Conservation (phyloP, 2,329 filamentous ascomycete species). For the Paecilomyces sp. region DNA sequence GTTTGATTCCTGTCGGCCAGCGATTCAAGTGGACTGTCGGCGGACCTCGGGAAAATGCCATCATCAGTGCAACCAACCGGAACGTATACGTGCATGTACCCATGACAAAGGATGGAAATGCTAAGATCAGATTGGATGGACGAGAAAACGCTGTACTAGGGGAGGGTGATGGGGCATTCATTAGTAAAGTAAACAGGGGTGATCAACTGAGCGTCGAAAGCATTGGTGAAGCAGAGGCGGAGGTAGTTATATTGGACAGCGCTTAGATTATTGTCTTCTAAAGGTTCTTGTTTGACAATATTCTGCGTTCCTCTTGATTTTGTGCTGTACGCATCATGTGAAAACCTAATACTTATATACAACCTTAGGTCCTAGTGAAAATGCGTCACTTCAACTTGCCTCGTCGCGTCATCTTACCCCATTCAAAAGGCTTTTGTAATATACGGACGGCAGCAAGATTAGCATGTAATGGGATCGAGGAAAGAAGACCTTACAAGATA, state of each 20-base stretch:
- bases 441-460: too few species aligned
- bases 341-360: too few species aligned
- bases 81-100: conserved; percentile 77
- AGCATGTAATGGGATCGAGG: too few species aligned
- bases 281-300: too few species aligned
- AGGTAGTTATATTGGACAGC: conserved; percentile 62
- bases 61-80: conserved; percentile 39
- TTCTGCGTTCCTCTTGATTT: too few species aligned
- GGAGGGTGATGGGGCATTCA: conserved; percentile 77
- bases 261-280: conserved; percentile 31
- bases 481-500: too few species aligned
- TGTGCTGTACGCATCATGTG: too few species aligned
- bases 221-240: conserved; percentile 60
- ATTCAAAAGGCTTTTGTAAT: too few species aligned
- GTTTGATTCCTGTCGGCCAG: conserved; percentile 59
- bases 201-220: conserved; percentile 61
- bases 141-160: conserved; percentile 58
- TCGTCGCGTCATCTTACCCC: too few species aligned
- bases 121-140: conserved; percentile 62
- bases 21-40: conserved; percentile 69
- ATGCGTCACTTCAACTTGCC: too few species aligned
- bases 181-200: conserved; percentile 57
- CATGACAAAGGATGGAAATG: conserved; percentile 68
- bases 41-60: conserved; percentile 23
- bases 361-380: too few species aligned